Percentiles rank a stretch among this genome's conserved stretches.
Conservation (phyloP, 257 asterid species). For the Solanum peruvianum region DNA sequence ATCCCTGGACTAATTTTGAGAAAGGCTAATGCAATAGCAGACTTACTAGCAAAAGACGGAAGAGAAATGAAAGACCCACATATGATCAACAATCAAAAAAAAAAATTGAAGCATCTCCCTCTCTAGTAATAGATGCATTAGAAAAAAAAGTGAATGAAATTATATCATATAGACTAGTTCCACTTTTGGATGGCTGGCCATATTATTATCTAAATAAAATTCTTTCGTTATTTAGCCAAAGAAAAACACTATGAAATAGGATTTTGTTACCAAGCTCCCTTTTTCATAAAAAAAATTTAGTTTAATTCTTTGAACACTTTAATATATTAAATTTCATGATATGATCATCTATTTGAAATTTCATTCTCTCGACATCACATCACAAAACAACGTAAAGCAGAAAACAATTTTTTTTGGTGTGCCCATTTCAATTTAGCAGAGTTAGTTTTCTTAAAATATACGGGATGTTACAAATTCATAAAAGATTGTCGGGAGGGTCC, state of each 20-base stretch:
- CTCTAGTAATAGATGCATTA: background rate
- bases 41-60: background rate
- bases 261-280: background rate
- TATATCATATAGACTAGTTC: background rate
- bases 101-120: background rate
- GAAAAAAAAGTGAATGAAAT: background rate
- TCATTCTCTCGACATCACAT: background rate
- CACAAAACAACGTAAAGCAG: background rate
- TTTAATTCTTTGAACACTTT: background rate
- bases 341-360: background rate
- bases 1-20: background rate
- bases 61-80: background rate
- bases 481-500: background rate
- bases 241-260: background rate
- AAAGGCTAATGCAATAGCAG: background rate
- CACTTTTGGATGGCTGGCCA: background rate
- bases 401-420: background rate
- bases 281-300: background rate
- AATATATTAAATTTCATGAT: background rate
- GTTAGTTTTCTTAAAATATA: background rate
- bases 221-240: background rate
- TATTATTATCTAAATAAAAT: too few relatives aligned
- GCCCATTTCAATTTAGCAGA: background rate
- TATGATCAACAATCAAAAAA: background rate
- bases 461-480: background rate